Conservation (phyloP, 495 filamentous ascomycete species). For the Hyaloscypha hepaticicola region DNA sequence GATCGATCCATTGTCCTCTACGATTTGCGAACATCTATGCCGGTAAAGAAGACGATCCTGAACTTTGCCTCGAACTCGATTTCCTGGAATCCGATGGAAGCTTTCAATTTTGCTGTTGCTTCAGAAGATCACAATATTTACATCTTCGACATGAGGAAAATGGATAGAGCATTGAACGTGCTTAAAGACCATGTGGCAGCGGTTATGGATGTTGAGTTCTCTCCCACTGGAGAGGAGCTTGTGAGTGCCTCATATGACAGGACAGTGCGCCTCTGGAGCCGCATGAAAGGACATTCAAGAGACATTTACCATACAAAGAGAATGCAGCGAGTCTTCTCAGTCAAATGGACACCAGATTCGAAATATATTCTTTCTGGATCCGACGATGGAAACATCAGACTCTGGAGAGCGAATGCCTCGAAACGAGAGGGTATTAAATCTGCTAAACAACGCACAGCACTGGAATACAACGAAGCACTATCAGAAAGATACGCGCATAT, state of each 20-base stretch:
- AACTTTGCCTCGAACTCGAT: conserved; percentile 82
- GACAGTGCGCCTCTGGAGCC: conserved; percentile 75
- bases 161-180: conserved; percentile 82
- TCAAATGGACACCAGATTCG: conserved; percentile 80
- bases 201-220: conserved; percentile 96
- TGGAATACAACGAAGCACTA: conserved; percentile 91
- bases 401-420: conserved; percentile 91
- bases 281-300: conserved; percentile 75
- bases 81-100: conserved; percentile 94
- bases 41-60: conserved; percentile 74
- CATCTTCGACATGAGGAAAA: conserved; percentile 85
- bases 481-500: conserved; percentile 87
- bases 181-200: conserved; percentile 94
- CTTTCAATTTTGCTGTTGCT: conserved; percentile 85
- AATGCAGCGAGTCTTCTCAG: conserved; percentile 95
- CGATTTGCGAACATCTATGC: conserved; percentile 84
- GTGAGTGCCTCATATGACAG: conserved; percentile 88
- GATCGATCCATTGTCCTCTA: conserved; percentile 86
- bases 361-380: conserved; percentile 78
- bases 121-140: conserved; percentile 61
- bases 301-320: conserved; percentile 98
- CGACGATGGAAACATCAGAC: conserved; percentile 92
- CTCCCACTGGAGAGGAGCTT: conserved; percentile 90
- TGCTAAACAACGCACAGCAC: conserved; percentile 72
- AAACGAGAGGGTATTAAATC: conserved; percentile 82